These are phyloP conservation scores for Xylaria bambusicola DNA, from an alignment of 495 filamentous ascomycete genomes.

Conservation along the genomic window DNA sequence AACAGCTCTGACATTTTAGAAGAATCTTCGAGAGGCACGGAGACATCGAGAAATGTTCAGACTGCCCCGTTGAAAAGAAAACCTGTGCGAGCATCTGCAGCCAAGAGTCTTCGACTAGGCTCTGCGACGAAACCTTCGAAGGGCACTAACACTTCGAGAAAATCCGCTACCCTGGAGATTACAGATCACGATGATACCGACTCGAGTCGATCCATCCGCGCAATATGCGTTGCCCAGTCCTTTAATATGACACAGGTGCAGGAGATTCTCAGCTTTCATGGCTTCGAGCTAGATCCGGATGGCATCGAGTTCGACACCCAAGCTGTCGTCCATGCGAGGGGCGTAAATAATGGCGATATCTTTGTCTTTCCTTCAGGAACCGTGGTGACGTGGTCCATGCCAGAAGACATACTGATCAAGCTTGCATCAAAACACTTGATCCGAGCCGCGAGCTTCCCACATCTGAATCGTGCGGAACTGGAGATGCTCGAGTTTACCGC, in stretches of 20 bases:
- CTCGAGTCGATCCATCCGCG: conserved; percentile 63
- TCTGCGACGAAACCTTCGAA: conserved; percentile 26
- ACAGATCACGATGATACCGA: conserved; percentile 21
- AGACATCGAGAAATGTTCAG: conserved; percentile 4
- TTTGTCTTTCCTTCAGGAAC: conserved; percentile 98
- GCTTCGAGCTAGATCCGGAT: conserved; percentile 66
- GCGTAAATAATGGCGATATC: conserved; percentile 70
- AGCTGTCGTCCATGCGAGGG: conserved; percentile 60
- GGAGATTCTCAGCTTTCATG: conserved; percentile 69
- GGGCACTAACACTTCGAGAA: conserved; percentile 7
- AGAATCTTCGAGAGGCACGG: conserved; percentile 15
- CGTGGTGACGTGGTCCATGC: conserved; percentile 87
- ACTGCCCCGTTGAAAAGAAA: conserved; percentile 43
- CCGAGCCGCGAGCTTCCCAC: conserved; percentile 74
- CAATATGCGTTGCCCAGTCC: conserved; percentile 82
- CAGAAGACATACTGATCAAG: conserved; percentile 66
- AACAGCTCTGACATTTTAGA: conserved; percentile 6
- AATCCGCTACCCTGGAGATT: conserved; percentile 1
- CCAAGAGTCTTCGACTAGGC: conserved; percentile 45
- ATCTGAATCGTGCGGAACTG: conserved; percentile 69
- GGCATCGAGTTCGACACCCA: conserved; percentile 58
- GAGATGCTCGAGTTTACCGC: conserved; percentile 89
- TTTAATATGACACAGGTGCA: conserved; percentile 76
- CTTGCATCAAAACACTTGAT: conserved; percentile 73
- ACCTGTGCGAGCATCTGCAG: conserved; percentile 33